These are phyloP conservation scores for Phoma sp. DNA, from an alignment of 2,329 filamentous ascomycete species.

Conservation along the genomic window DNA sequence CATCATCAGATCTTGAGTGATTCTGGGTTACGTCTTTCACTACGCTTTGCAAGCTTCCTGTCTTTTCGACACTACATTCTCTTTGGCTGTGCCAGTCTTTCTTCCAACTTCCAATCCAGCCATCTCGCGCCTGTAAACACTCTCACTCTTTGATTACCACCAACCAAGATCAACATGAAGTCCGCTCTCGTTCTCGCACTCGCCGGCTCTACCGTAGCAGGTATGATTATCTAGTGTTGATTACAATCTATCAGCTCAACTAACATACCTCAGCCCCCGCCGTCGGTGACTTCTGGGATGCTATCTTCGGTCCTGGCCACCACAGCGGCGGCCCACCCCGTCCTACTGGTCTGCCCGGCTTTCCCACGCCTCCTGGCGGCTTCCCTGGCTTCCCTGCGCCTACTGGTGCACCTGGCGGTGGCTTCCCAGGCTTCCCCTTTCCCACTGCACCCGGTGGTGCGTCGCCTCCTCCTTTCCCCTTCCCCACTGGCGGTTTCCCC, in stretches of 20 bases:
- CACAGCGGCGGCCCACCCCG: constrained; percentile 1
- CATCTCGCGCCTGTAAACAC: not conserved
- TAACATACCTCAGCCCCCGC: constrained; percentile 16
- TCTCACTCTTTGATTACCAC: not conserved
- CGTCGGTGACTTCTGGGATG: constrained; percentile 17
- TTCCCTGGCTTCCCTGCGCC: not conserved
- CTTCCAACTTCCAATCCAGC: constrained; percentile 6
- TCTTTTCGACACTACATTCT: constrained; percentile 21
- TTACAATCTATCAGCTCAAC: not conserved
- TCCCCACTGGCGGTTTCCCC: constrained; percentile 9
- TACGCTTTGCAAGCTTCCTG: constrained; percentile 17
- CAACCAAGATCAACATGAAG: constrained; percentile 26
- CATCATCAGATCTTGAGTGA: constrained; percentile 21
- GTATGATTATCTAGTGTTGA: constrained; percentile 6
- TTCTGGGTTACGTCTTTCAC: constrained; percentile 17
- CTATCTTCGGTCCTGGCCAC: constrained; percentile 19
- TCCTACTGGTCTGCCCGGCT: not conserved
- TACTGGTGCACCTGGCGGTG: not conserved
- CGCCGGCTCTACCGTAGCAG: constrained; percentile 28
- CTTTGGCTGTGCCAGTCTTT: constrained; percentile 22
- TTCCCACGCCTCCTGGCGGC: not conserved
- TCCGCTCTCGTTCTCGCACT: constrained; percentile 30
- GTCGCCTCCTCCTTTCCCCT: not conserved
- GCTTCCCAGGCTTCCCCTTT: not conserved
- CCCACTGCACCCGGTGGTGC: not conserved